These are phyloP conservation scores for Xylaria palmicola DNA, from an alignment of 495 filamentous ascomycete species.

Conservation along the genomic window DNA sequence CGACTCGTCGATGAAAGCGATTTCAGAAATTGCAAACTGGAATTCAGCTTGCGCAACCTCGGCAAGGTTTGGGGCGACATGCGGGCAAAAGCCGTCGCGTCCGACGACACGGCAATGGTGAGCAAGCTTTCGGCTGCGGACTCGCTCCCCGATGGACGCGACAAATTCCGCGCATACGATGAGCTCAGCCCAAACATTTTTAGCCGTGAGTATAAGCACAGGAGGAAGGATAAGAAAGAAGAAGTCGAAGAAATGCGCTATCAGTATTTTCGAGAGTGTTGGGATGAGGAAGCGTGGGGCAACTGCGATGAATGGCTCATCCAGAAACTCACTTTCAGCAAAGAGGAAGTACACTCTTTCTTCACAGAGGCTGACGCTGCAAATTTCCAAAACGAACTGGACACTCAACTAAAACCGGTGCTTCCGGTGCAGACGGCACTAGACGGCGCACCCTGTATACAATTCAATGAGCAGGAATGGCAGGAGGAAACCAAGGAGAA, in stretches of 20 bases:
- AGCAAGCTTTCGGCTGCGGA: neutral
- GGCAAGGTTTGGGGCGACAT: conserved; percentile 17
- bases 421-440: no score
- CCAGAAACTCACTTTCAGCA: conserved; percentile 50
- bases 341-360: conserved; percentile 40
- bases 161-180: conserved; percentile 11
- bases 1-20: conserved; percentile 30
- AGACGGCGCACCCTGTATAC: neutral
- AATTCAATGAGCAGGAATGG: conserved; percentile 1
- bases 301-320: conserved; percentile 43
- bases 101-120: neutral
- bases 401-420: neutral
- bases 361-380: neutral
- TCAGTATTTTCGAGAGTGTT: conserved; percentile 32
- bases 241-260: conserved; percentile 37
- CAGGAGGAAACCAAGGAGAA: conserved; percentile 2
- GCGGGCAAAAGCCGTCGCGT: neutral
- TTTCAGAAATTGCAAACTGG: conserved; percentile 45
- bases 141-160: neutral
- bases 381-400: neutral
- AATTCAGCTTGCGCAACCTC: conserved; percentile 47
- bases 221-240: conserved; percentile 24
- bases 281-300: conserved; percentile 19
- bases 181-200: conserved; percentile 11
- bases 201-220: conserved; percentile 7